Base-by-base conservation (phyloP, 768 basidiomycete genomes). In the Butyriboletus loyo region DNA sequence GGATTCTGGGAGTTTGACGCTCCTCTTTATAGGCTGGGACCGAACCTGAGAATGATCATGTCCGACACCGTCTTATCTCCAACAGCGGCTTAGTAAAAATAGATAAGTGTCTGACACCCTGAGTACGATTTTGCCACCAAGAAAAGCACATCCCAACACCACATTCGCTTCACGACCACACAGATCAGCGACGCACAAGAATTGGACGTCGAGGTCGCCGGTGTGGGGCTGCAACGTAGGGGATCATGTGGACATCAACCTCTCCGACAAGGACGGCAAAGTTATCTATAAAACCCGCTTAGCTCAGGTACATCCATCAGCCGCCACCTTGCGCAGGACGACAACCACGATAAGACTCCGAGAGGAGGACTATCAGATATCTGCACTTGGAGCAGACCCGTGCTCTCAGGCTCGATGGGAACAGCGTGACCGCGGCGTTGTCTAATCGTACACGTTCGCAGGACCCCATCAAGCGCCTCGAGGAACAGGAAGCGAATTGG, bases 321-420 rank as follows among this genome's bases (percentile, higher is more conserved):
- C 27, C 63, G 66, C 34, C 69, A 72, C 53, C 39, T 22, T 30
- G 41, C 62, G 14, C 67, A 68, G 44, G n/a, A 11, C n/a, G n/a
- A n/a, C n/a, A n/a, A n/a, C n/a, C n/a, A n/a, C n/a, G n/a, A n/a
- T n/a, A n/a, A n/a, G n/a, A n/a, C n/a, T n/a, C n/a, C n/a, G n/a
- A n/a, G n/a, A n/a, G n/a, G n/a, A n/a, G n/a, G n/a, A n/a, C n/a
- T n/a, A n/a, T n/a, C n/a, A n/a, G n/a, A n/a, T n/a, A n/a, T n/a
- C n/a, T n/a, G n/a, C n/a, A n/a, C n/a, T n/a, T n/a, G n/a, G n/a
- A n/a, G n/a, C n/a, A n/a, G n/a, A n/a, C n/a, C n/a, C n/a, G n/a
- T n/a, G n/a, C n/a, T n/a, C n/a, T n/a, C n/a, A n/a, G n/a, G n/a
- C n/a, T n/a, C n/a, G n/a, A n/a, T n/a, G n/a, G n/a, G n/a, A n/a